Evolutionary conservation across 768 basidiomycete species (phyloP), one percentile per base, ranked within the genome.

Genomic region (Boletus rubroflammeus): DNA sequence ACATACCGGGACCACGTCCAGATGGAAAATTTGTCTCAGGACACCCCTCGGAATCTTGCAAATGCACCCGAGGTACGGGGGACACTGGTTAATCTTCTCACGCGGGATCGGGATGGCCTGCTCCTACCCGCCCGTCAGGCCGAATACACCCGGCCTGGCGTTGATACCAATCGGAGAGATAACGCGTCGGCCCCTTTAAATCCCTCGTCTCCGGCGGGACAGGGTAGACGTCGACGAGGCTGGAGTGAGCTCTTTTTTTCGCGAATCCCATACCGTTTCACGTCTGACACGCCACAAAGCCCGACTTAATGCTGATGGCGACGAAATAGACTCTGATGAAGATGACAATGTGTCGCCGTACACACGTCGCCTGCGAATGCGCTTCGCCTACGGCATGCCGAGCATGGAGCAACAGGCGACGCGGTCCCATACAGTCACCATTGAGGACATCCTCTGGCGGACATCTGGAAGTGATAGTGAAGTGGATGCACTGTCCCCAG

Each of bases 291-390:
- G 6, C 13, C 45, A 10, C 39, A 17, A 57, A 78, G 75, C 72
- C 13, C 67, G 69, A 34, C 59, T 77, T 3, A 68, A 75, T 56
- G 69, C 76, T 2, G 82, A 86, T 62, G 85, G 86, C 0, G 80
- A 86, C 55, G 83, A 85, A 63, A 78, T 86, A 52, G 73, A 82
- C 3, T 76, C 78, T 0, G 82, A 82, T 19, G 83, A 83, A 60
- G 84, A 86, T 55, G 79, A 81, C 35, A 54, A 56, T 29, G 60
- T 55, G 48, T 72, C 84, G 17, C 83, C 85, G 54, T 78, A 81
- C 29, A 68, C 74, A 28, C 77, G 81, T 34, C 79, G 77, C 51
- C 72, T 76, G 62, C 76, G 80, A 10, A 62, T 79, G 69, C 69
- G 67, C 8, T 58, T 65, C 38, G 53, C 67, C 28, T 59, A 72